These are phyloP conservation scores for Pestalotiopsis sp. DNA, from an alignment of 2,329 filamentous ascomycete genomes.

Conservation along the genomic window DNA sequence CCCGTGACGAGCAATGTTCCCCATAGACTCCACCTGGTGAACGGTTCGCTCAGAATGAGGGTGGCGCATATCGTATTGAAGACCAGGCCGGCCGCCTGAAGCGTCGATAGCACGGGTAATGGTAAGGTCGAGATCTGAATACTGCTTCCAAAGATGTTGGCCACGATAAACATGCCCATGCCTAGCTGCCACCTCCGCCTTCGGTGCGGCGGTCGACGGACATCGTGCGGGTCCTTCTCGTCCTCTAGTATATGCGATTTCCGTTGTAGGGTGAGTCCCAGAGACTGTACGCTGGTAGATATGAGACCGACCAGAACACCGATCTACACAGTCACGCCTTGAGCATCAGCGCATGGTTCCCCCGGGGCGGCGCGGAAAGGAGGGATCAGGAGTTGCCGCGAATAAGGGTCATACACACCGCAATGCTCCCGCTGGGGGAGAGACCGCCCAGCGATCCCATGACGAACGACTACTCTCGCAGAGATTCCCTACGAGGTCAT, in stretches of 20 bases:
- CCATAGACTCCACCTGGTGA: constrained; percentile 89
- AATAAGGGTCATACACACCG: constrained; percentile 52
- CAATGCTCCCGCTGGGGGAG: constrained; percentile 77
- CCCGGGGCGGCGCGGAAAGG: background rate
- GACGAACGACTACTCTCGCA: constrained; percentile 38
- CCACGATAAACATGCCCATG: constrained; percentile 95
- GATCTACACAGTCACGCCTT: constrained; percentile 55
- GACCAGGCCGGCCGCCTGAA: constrained; percentile 93
- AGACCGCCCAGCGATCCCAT: constrained; percentile 77
- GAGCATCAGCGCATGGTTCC: background rate
- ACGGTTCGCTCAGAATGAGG: constrained; percentile 88
- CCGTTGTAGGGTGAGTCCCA: constrained; percentile 93
- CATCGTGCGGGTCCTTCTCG: constrained; percentile 79
- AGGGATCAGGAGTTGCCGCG: background rate
- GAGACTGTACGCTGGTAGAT: constrained; percentile 91
- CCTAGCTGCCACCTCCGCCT: constrained; percentile 94
- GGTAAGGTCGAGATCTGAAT: constrained; percentile 97
- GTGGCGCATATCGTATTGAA: constrained; percentile 99
- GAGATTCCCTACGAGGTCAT: constrained; percentile 40
- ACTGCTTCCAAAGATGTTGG: constrained; percentile 91
- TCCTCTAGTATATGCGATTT: constrained; percentile 99
- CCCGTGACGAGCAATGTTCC: constrained; percentile 86
- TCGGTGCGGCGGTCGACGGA: constrained; percentile 83
- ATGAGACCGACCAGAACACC: constrained; percentile 91
- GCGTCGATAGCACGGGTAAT: constrained; percentile 88